Conservation (phyloP, 805 yeast species). For the Ogataea paraovalis region DNA sequence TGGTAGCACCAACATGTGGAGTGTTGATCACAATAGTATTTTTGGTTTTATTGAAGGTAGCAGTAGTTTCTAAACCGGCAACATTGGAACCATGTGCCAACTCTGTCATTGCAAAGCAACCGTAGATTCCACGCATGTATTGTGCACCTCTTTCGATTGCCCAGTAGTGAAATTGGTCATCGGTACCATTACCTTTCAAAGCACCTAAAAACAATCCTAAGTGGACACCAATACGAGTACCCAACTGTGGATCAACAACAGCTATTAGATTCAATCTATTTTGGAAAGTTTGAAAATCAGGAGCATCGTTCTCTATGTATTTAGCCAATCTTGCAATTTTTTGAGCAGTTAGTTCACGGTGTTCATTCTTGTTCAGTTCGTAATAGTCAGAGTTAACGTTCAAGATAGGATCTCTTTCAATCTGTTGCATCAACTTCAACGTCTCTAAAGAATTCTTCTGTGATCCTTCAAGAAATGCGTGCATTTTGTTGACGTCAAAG, state of each 20-base stretch:
- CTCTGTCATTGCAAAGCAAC: conserved; percentile 94
- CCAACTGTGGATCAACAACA: conserved; percentile 71
- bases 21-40: conserved; percentile 77
- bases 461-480: conserved; percentile 52
- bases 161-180: conserved; percentile 83
- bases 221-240: conserved; percentile 85
- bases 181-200: conserved; percentile 82
- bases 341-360: conserved; percentile 55
- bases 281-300: conserved; percentile 44
- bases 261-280: conserved; percentile 56
- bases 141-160: conserved; percentile 62
- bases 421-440: conserved; percentile 49
- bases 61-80: conserved; percentile 90
- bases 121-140: conserved; percentile 59
- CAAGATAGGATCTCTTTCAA: conserved; percentile 66
- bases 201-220: conserved; percentile 80
- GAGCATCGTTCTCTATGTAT: conserved; percentile 47
- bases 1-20: conserved; percentile 89
- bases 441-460: conserved; percentile 42
- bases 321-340: conserved; percentile 59
- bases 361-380: conserved; percentile 51
- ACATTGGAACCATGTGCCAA: conserved; percentile 92
- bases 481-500: conserved; percentile 44
- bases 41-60: conserved; percentile 61
- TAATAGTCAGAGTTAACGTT: conserved; percentile 51